A percentile compares a stretch with the other conserved stretches of the same genome.
Conservation (phyloP, 164 flowering plant genomes). For the Stephania japonica region DNA sequence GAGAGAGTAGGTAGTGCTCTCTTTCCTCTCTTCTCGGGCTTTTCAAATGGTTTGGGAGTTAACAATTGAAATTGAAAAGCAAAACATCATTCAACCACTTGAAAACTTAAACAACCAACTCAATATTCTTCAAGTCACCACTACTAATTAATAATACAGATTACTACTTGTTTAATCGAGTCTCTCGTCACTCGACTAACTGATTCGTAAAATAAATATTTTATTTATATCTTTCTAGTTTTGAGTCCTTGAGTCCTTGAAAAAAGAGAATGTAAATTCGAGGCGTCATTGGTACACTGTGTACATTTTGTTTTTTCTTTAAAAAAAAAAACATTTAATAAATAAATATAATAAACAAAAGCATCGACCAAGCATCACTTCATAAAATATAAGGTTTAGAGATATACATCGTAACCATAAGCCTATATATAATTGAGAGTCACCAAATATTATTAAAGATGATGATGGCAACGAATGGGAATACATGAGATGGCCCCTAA, state of each 20-base stretch:
- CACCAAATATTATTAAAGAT: neutral
- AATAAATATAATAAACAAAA: no score
- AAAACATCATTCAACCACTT: neutral
- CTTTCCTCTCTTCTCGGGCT: slow-evolving; percentile 23
- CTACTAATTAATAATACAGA: no score
- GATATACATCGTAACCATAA: no score
- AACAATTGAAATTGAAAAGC: slow-evolving; percentile 8
- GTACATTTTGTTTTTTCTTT: neutral
- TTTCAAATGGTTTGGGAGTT: slow-evolving; percentile 33
- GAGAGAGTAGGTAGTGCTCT: neutral
- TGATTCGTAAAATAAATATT: no score
- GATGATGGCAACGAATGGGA: neutral
- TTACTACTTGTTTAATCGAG: no score
- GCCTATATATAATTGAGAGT: neutral
- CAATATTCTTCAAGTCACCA: neutral
- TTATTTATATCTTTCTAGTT: no score
- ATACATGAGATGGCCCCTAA: neutral
- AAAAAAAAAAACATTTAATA: no score
- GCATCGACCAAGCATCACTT: no score
- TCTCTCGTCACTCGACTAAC: no score
- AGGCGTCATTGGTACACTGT: neutral
- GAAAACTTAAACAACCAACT: neutral
- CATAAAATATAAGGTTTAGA: no score
- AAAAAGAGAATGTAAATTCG: no score
- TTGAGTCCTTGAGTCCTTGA: no score